Evolutionary conservation across 345 rosid genomes (phyloP), one percentile per base, ranked within the genome.

Genomic region (Citropsis articulata): DNA sequence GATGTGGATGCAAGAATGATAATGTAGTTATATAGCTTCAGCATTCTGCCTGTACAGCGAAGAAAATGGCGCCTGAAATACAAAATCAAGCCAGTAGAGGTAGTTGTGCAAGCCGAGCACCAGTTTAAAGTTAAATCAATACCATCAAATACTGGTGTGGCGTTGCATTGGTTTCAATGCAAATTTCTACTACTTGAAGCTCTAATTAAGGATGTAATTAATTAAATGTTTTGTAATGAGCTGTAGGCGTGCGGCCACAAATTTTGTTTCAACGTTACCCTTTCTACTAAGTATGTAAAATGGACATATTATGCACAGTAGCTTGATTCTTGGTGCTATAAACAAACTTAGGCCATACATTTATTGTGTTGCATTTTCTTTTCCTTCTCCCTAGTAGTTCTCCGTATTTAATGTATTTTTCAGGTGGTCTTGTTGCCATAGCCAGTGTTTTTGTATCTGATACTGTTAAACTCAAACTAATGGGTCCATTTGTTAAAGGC

Each of bases 1-100:
- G 38, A 48, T 64, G 57, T 13, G 50, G 55, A 42, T 24, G 24
- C 19, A 40, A 68, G 38, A 57, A 56, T 5, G 40, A 24, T 18
- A n/a, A 72, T n/a, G 66, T 14, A 21, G 6, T 72, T 65, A 72
- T 71, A 78, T 78, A 48, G 65, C 38, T 45, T 78, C 6, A 19
- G 63, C 22, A 21, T 24, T 77, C 57, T 36, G 67, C 59, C 12
- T 16, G 25, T 4, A 7, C 24, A 42, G 19, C 9, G 75, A 19
- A 21, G 62, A 60, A 77, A 71, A 28, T 10, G 21, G 5, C 28
- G 27, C 50, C 19, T 10, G 6, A 30, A 28, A 70, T 4, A 28
- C 42, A 28, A 71, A 45, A 71, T 22, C 70, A 62, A 78, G 18
- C 33, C 45, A 30, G 9, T 38, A 30, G 8, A 28, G 42, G 75